Evolutionary conservation across 306 rosid species (phyloP).

Genomic region (cucumber (Cucumis sativus)): Cucumber_9930_V3 NC_026660.2:28241001-28241500

Average conservation of each 20-base stretch:
- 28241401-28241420: not conserved
- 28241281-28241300: not conserved
- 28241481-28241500: slow-evolving; percentile 99
- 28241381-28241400: not conserved
- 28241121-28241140: no score
- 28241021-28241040: slow-evolving; percentile 80
- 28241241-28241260: not conserved
- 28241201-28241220: not conserved
- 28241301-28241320: not conserved
- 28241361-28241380: not conserved
- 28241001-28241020: slow-evolving; percentile 97
- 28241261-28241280: not conserved
- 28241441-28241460: not conserved
- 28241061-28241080: not conserved
- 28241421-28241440: not conserved
- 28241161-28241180: not conserved
- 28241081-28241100: no score
- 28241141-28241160: not conserved
- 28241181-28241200: not conserved
- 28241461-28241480: slow-evolving; percentile 32
- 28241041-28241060: not conserved
- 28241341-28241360: not conserved
- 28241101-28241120: no score
- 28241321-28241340: not conserved
- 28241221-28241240: not conserved